Percentiles rank a stretch among this genome's conserved stretches.
Conservation (phyloP, 202 grass and related monocot species). For the Schoenoplectus tabernaemontani region DNA sequence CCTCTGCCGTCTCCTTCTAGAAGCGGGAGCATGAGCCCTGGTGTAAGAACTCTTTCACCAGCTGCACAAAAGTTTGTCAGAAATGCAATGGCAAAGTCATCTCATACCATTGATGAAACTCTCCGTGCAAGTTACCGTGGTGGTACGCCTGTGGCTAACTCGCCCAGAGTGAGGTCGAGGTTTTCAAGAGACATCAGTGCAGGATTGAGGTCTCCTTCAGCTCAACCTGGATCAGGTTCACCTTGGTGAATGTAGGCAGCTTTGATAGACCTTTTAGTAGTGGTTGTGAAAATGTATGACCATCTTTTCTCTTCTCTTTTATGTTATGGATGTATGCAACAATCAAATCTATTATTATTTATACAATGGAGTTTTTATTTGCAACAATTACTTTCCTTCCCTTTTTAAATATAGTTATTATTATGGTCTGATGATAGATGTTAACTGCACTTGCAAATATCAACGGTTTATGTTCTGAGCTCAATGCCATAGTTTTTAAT, state of each 20-base stretch:
- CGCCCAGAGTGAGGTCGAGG: slow-evolving; percentile 47
- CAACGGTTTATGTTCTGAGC: too few species aligned
- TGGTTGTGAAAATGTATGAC: not conserved
- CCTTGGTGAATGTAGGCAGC: slow-evolving; percentile 51
- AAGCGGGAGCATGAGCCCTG: slow-evolving; percentile 69
- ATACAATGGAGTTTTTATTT: not conserved
- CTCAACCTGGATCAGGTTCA: slow-evolving; percentile 48
- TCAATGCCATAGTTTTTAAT: too few species aligned
- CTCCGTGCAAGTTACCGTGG: slow-evolving; percentile 84
- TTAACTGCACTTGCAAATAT: not conserved
- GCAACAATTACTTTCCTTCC: not conserved
- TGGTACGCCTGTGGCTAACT: slow-evolving; percentile 40
- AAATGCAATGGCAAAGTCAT: slow-evolving; percentile 70
- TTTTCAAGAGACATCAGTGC: slow-evolving; percentile 74
- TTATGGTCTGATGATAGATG: not conserved
- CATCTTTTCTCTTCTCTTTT: not conserved
- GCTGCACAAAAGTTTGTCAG: slow-evolving; percentile 85
- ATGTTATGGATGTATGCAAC: not conserved
- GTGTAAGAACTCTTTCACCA: slow-evolving; percentile 49
- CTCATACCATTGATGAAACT: slow-evolving; percentile 58
- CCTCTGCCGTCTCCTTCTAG: slow-evolving; percentile 61
- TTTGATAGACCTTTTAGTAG: not conserved
- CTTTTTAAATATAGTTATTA: not conserved
- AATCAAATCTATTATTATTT: not conserved
- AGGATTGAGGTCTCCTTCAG: slow-evolving; percentile 55